These are phyloP conservation scores for Colletotrichum kahawae DNA, from an alignment of 2,329 filamentous ascomycete species.

Conservation along the genomic window DNA sequence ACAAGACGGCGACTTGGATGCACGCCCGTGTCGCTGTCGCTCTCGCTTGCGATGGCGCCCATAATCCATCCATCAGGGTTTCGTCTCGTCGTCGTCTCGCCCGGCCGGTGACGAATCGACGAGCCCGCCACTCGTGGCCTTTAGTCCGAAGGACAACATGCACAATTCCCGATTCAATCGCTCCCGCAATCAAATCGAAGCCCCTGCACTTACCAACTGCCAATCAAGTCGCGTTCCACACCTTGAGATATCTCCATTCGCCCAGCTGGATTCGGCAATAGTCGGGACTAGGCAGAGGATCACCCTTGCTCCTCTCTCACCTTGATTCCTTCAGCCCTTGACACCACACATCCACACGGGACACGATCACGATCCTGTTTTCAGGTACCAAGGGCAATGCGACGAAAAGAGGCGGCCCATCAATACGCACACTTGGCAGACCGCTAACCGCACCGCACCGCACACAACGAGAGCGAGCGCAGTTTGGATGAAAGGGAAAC, in stretches of 20 bases:
- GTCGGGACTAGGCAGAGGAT: slow-evolving; percentile 1
- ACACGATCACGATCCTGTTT: slow-evolving; percentile 16
- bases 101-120: not conserved
- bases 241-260: slow-evolving; percentile 18
- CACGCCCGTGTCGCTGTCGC: not conserved
- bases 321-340: not conserved
- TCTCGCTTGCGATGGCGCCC: not conserved
- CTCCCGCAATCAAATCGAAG: slow-evolving; percentile 4
- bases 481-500: slow-evolving; percentile 14
- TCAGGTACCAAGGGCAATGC: not conserved
- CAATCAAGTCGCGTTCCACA: slow-evolving; percentile 12
- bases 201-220: not conserved
- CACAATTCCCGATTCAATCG: slow-evolving; percentile 15
- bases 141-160: slow-evolving; percentile 6
- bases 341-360: not conserved
- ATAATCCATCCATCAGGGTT: slow-evolving; percentile 11
- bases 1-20: not conserved
- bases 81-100: not conserved
- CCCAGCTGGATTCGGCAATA: slow-evolving; percentile 22
- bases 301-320: slow-evolving; percentile 1
- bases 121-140: not conserved
- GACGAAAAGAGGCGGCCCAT: not conserved
- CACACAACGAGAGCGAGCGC: not conserved
- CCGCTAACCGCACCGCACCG: too few relatives aligned
- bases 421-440: not conserved